Evolutionary conservation across 306 rosid genomes (phyloP).

Genomic region (Trifolium pratense): DNA sequence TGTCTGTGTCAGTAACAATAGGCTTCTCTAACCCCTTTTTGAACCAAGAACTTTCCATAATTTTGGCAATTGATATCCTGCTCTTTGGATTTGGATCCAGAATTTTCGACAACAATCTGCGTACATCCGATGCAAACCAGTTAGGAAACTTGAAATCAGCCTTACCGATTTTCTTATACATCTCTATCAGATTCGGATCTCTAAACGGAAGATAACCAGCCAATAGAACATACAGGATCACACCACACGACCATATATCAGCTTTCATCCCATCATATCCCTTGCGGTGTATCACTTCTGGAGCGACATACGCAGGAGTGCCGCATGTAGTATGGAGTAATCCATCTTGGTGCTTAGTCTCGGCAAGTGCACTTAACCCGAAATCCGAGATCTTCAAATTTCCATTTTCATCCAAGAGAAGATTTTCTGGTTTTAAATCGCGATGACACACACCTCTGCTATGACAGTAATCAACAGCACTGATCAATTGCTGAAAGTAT

Average conservation of each 20-base stretch:
- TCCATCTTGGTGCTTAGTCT: slow-evolving; percentile 77
- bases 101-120: slow-evolving; percentile 64
- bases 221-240: slow-evolving; percentile 78
- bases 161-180: slow-evolving; percentile 81
- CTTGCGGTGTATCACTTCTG: slow-evolving; percentile 76
- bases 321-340: slow-evolving; percentile 91
- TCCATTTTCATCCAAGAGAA: slow-evolving; percentile 80
- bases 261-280: slow-evolving; percentile 89
- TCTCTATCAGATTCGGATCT: slow-evolving; percentile 79
- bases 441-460: slow-evolving; percentile 90
- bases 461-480: slow-evolving; percentile 93
- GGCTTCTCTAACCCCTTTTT: slow-evolving; percentile 59
- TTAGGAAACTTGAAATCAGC: slow-evolving; percentile 77
- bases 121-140: slow-evolving; percentile 80
- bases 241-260: slow-evolving; percentile 97
- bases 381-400: slow-evolving; percentile 89
- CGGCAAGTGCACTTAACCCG: slow-evolving; percentile 82
- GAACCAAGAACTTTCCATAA: slow-evolving; percentile 78
- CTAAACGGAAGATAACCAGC: slow-evolving; percentile 96
- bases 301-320: slow-evolving; percentile 94
- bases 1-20: slow-evolving; percentile 24
- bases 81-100: slow-evolving; percentile 84
- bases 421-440: slow-evolving; percentile 90
- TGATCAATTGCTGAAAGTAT: slow-evolving; percentile 81
- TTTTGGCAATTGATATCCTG: slow-evolving; percentile 64